Evolutionary conservation across 139 green algal genomes (phyloP).

Genomic region (Coccomyxa sp.): DNA sequence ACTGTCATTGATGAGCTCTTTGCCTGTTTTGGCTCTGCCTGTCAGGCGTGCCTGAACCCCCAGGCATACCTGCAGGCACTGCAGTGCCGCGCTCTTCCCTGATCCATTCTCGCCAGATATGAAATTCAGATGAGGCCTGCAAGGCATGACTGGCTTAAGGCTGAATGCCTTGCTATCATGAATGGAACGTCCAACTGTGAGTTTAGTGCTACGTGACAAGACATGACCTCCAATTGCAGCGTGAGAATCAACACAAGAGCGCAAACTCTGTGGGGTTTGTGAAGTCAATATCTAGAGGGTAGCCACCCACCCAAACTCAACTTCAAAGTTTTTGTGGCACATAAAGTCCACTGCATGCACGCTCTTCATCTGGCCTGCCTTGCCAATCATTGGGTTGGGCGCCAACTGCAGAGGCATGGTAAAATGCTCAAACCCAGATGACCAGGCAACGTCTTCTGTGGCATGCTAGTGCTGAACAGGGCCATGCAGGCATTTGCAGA

Average conservation of each 20-base stretch:
- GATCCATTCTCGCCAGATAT: constrained; percentile 66
- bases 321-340: constrained; percentile 67
- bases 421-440: not conserved
- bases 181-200: not conserved
- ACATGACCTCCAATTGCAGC: not conserved
- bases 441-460: not conserved
- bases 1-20: constrained; percentile 36
- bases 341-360: constrained; percentile 73
- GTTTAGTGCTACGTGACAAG: not conserved
- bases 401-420: not conserved
- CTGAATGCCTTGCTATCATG: not conserved
- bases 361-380: constrained; percentile 29
- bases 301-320: constrained; percentile 52
- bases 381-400: not conserved
- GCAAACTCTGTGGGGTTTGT: not conserved
- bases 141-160: not conserved
- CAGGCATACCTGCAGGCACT: constrained; percentile 65
- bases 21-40: constrained; percentile 29
- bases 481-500: too few relatives aligned
- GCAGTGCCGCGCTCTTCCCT: constrained; percentile 66
- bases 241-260: not conserved
- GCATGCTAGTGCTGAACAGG: not conserved
- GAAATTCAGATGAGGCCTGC: constrained; percentile 64
- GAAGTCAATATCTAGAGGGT: not conserved
- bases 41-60: constrained; percentile 53